A percentile compares a stretch with the other conserved stretches of the same genome.
These are phyloP conservation scores for Paramicrosporidium saccamoebae DNA, from an alignment of 371 early-diverging fungal species.

Conservation along the genomic window DNA sequence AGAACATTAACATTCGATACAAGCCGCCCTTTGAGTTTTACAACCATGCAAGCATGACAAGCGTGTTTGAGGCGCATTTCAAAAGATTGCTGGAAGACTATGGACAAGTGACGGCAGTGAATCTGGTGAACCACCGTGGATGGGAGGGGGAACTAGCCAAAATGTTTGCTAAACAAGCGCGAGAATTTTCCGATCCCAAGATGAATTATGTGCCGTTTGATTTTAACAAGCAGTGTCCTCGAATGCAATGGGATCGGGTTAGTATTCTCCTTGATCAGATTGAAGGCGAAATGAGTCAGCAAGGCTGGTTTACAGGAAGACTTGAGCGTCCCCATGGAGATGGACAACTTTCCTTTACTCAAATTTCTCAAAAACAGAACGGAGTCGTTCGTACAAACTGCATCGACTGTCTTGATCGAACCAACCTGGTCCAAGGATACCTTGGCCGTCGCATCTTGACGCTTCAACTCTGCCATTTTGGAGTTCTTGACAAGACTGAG, in stretches of 20 bases:
- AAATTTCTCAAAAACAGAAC: constrained; percentile 16
- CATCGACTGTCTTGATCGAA: constrained; percentile 98
- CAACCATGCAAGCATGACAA: constrained; percentile 1
- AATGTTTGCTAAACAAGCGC: constrained; percentile 26
- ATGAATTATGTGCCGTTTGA: constrained; percentile 62
- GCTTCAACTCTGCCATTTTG: constrained; percentile 19
- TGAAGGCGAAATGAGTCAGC: constrained; percentile 17
- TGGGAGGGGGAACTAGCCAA: constrained; percentile 52
- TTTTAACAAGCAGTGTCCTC: constrained; percentile 74
- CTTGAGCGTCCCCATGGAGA: constrained; percentile 3
- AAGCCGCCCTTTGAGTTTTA: constrained; percentile 41
- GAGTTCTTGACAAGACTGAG: constrained; percentile 17
- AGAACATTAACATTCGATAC: constrained; percentile 61
- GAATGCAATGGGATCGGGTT: constrained; percentile 59
- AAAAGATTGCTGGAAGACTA: constrained; percentile 24
- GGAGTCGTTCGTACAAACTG: constrained; percentile 89
- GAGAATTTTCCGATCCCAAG: constrained; percentile 5
- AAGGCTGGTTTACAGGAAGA: constrained; percentile 12
- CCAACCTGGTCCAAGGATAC: constrained; percentile 87
- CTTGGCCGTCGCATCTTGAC: constrained; percentile 30
- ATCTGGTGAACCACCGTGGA: constrained; percentile 58
- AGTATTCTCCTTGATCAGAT: constrained; percentile 29
- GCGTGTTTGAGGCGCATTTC: constrained; percentile 25
- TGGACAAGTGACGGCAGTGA: constrained; percentile 42
- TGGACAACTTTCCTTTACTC: constrained; percentile 1